Conservation (phyloP, 1,284 basidiomycete species). For the Leccinum fuscescens region DNA sequence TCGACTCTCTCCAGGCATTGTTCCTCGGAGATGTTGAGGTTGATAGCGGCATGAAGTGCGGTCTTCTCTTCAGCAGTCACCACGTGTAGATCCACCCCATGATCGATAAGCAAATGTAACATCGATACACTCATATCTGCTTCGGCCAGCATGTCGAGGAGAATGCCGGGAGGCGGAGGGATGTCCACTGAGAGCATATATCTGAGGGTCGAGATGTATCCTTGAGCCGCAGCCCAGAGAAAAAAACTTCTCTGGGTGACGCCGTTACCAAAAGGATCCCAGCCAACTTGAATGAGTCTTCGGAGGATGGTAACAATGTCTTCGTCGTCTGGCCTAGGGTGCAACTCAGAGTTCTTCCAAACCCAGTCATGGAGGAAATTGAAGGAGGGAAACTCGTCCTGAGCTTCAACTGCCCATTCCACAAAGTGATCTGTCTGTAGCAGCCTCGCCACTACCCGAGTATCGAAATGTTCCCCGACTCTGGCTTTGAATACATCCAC, state of each 20-base stretch:
- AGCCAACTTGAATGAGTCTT: background rate
- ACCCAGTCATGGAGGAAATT: background rate
- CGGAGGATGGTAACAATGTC: background rate
- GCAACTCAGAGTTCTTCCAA: too few species aligned
- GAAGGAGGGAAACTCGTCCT: background rate
- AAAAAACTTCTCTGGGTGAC: background rate
- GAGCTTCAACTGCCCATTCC: background rate
- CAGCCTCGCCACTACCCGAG: background rate
- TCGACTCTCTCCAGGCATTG: slow-evolving; percentile 6
- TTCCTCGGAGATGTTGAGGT: background rate
- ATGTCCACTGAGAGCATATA: background rate
- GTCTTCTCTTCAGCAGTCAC: background rate
- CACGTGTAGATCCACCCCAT: background rate
- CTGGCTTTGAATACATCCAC: background rate
- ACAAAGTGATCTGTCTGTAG: background rate
- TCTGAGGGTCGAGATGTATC: background rate
- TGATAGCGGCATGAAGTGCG: background rate
- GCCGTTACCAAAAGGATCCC: background rate
- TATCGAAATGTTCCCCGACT: background rate
- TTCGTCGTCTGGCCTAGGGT: background rate
- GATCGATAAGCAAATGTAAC: background rate
- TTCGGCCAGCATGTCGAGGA: background rate
- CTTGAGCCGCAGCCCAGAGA: background rate
- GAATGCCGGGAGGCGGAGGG: background rate
- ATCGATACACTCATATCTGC: background rate